These are phyloP conservation scores for Tetrastigma voinierianum DNA, from an alignment of 164 flowering plant genomes.

Conservation along the genomic window DNA sequence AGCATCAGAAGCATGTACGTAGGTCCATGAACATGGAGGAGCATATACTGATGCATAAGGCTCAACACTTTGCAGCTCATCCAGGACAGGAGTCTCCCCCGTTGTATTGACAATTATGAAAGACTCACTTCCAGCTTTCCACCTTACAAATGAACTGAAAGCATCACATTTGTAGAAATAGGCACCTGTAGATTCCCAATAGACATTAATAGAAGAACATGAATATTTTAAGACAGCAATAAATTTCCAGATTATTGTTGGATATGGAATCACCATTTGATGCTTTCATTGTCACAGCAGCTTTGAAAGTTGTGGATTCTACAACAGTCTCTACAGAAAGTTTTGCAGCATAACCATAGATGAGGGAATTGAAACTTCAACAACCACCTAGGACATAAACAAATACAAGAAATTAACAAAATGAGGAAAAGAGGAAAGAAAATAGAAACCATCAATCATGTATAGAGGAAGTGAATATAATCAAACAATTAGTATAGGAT, in stretches of 20 bases:
- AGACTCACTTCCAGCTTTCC: conserved; percentile 70
- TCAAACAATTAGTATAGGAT: conserved; percentile 7
- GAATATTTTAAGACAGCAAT: background rate
- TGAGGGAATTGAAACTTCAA: conserved; percentile 78
- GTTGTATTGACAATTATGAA: conserved; percentile 57
- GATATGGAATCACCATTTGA: conserved; percentile 51
- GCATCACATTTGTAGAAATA: conserved; percentile 77
- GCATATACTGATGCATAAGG: conserved; percentile 23
- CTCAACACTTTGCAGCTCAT: conserved; percentile 16
- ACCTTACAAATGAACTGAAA: conserved; percentile 56
- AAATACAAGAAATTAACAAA: background rate
- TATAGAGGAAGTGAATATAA: background rate
- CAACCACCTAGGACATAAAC: conserved; percentile 35
- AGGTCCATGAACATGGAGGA: conserved; percentile 76
- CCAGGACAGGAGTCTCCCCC: conserved; percentile 20
- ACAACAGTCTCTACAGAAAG: conserved; percentile 83
- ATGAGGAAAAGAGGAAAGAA: background rate
- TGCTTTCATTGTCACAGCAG: conserved; percentile 82
- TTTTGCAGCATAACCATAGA: conserved; percentile 70
- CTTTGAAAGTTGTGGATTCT: conserved; percentile 76
- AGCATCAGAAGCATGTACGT: conserved; percentile 57
- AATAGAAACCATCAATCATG: background rate
- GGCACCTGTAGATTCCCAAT: conserved; percentile 48
- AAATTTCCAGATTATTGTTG: conserved; percentile 6
- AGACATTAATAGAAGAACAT: conserved; percentile 7